phyloP scores from a whole-genome alignment of 176 grass and related monocot genomes.

The Miscanthus lutarioriparius region DNA sequence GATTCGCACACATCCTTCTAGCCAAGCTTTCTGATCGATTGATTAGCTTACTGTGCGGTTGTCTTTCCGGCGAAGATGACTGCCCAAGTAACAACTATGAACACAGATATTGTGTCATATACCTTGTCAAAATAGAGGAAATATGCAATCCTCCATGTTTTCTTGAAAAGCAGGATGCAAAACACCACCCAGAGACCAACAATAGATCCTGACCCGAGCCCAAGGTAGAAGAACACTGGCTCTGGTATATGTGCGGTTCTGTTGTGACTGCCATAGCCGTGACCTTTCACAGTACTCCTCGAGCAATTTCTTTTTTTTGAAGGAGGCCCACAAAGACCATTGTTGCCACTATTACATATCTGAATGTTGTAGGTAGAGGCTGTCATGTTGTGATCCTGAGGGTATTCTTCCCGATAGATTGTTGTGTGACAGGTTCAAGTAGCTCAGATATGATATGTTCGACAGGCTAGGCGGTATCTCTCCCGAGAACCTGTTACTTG shows the following conservation, averaged over 20 bases:
- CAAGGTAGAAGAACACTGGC: not conserved
- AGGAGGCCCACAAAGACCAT: conserved; percentile 15
- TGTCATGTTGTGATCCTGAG: conserved; percentile 32
- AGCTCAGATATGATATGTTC: not conserved
- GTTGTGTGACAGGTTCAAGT: conserved; percentile 44
- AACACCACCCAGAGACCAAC: not conserved
- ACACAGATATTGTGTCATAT: too few species aligned
- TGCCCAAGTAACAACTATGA: too few species aligned
- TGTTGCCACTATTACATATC: conserved; percentile 33
- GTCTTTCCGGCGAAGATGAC: too few species aligned
- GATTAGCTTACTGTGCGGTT: too few species aligned
- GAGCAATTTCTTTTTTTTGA: too few species aligned
- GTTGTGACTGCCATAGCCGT: too few species aligned
- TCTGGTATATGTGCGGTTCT: not conserved
- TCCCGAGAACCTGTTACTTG: too few species aligned
- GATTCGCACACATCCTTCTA: too few species aligned
- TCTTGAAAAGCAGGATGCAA: not conserved
- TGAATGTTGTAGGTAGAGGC: conserved; percentile 7
- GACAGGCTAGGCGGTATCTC: not conserved
- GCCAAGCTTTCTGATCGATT: too few species aligned
- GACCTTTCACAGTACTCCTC: too few species aligned
- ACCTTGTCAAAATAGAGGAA: not conserved
- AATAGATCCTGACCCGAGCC: not conserved
- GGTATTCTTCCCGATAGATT: conserved; percentile 36
- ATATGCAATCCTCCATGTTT: not conserved